Base-by-base conservation (phyloP, 768 basidiomycete species). In the Phylloporus sp. region DNA sequence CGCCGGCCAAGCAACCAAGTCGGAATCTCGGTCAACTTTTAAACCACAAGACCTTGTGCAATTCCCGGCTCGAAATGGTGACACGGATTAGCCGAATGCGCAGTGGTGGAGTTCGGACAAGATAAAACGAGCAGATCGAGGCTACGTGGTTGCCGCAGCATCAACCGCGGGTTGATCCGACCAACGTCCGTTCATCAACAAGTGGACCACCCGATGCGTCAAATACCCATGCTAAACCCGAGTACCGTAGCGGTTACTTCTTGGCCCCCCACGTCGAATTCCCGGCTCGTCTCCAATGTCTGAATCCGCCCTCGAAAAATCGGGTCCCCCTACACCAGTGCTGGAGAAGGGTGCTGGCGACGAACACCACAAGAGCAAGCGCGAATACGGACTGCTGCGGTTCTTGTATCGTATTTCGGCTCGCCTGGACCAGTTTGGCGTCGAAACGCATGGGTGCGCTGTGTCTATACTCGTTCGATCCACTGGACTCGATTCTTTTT, bases 401-500 rank as follows among this genome's bases (percentile, higher is more conserved):
- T 57, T 50, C 27, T 34, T 67, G 27, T 34, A 48, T 43, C 58
- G 58, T 10, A 14, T 58, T 20, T 65, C 68, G 3, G 38, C 46
- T 17, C 44, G 69, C 9, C 56, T 73, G 32, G 49, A 57, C 33
- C 64, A 56, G 37, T 66, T 65, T 51, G 71, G 70, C 3, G 58
- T 73, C 9, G 72, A 73, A 55, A 73, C 71, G 2, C 70, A 70
- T 24, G 72, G 71, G 71, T 71, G 23, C 46, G 64, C n/a, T 54
- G 3, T 13, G 5, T 27, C n/a, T 5, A n/a, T 23, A 18, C 5
- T 20, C n/a, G n/a, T n/a, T n/a, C 20, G 8, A 39, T 13, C 6
- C 20, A 21, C 18, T 14, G 0, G 17, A 18, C 20, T 5, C 37
- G 7, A 34, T 18, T 18, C 3, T 7, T 6, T 20, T 20, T 18